A percentile compares a stretch with the other conserved stretches of the same genome.
Evolutionary conservation across 805 yeast genomes (phyloP).

Genomic region (Pichia scutulata): DNA sequence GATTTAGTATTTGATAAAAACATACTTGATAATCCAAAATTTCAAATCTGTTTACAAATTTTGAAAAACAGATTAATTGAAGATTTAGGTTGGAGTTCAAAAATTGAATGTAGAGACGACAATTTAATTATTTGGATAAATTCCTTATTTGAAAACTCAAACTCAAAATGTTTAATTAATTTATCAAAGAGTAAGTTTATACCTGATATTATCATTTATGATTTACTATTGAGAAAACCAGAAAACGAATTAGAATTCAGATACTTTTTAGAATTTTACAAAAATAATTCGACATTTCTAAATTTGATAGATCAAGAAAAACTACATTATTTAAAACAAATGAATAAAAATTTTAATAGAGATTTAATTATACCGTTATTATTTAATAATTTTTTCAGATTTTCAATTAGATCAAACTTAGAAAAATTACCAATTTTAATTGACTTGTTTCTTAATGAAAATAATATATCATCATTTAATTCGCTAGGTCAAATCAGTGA

Average conservation of each 20-base stretch:
- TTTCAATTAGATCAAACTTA: constrained; percentile 19
- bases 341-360: constrained; percentile 11
- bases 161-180: constrained; percentile 13
- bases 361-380: constrained; percentile 21
- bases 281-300: constrained; percentile 13
- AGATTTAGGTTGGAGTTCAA: constrained; percentile 15
- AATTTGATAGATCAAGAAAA: constrained; percentile 25
- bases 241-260: constrained; percentile 20
- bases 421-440: constrained; percentile 17
- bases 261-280: constrained; percentile 20
- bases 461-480: constrained; percentile 9
- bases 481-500: constrained; percentile 22
- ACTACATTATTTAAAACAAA: constrained; percentile 17
- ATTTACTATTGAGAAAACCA: constrained; percentile 23
- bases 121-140: constrained; percentile 22
- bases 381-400: constrained; percentile 21
- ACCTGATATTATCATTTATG: constrained; percentile 24
- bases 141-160: constrained; percentile 21
- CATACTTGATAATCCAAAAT: constrained; percentile 5
- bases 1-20: constrained; percentile 2
- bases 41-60: constrained; percentile 12
- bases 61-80: constrained; percentile 20
- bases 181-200: constrained; percentile 14
- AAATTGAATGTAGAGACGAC: constrained; percentile 14
- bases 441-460: constrained; percentile 13